Evolutionary conservation across 352 stramenopile species (phyloP), one percentile per base, ranked within the genome.

Genomic region (Pythium rishiriense): DNA sequence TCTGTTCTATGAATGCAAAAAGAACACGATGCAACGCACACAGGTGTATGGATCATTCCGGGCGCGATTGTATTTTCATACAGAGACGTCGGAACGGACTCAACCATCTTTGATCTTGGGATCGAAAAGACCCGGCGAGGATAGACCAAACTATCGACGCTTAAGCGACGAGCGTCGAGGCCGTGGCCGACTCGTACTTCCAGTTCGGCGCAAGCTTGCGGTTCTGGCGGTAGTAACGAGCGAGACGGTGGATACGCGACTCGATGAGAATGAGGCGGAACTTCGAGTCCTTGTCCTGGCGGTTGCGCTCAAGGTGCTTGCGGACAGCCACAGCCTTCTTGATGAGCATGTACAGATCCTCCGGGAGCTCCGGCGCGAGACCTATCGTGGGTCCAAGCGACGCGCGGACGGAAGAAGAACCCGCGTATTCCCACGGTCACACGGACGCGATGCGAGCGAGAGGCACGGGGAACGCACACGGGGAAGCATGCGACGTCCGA

Each of bases 261-360:
- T 99, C 98, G 74, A 99, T 99, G 43, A 99, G 90, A 97, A 99
- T 99, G 42, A 99, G 91, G 83, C 97, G 94, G 92, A 99, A 99
- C 92, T 99, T 99, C 76, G 97, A 98, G 87, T 99, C 97, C 88
- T 99, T 99, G 85, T 99, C 98, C 82, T 99, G 97, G 78, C 97
- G 92, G 87, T 99, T 99, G 70, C 94, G 87, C 83, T 99, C 97
- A 56, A 99, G 86, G 89, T 99, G 97, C 89, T 99, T 99, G 75
- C 98, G 94, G 39, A 99, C 97, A 73, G 97, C 91, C 70, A 99
- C 98, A 60, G 98, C 98, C 92, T 99, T 99, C 95, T 99, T 99
- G 91, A 99, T 99, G 57, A 99, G 90, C 94, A 99, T 99, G 94
- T 99, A 99, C 70, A 99, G 86, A 87, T 99, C 98, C 85, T 99